Base-by-base conservation (phyloP, 176 grass and related monocot genomes). In the Cenchrus americanus region DNA sequence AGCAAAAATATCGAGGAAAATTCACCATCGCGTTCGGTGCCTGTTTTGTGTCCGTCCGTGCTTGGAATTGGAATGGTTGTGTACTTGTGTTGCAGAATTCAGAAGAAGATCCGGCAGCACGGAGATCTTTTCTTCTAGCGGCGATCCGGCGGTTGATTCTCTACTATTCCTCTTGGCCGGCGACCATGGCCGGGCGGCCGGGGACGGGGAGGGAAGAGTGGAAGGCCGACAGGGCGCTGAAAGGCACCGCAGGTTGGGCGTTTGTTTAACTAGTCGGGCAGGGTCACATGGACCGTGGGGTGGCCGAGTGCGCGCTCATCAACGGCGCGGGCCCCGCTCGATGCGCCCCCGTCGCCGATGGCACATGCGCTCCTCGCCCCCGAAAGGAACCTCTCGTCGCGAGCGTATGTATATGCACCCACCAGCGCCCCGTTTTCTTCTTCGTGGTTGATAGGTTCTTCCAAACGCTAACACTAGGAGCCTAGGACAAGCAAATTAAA, bases 231-330 rank as follows among this genome's bases (percentile, higher is more conserved):
- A 80, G 59, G 76, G 82, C 82, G 87, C 82, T 84, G 87, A 80
- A 89, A 85, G 87, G 82, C 69, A 75, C 82, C 21, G 82, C 76
- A 60, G 52, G 14, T 71, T 71, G 32, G 72, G 27, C 7, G 69
- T 47, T 84, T 80, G 82, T 84, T 75, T 88, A 88, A 88, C 24
- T 82, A 77, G 55, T 58, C 27, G 4, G 62, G 62, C 42, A 59
- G 22, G 87, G 82, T 85, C 87, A 80, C 87, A 85, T 76, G 87
- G 82, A 62, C 63, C 62, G 53, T 30, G 78, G 48, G 2, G 62
- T 64, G 44, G 46, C 24, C 24, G 69, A 79, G 62, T 76, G 30
- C 77, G 82, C 84, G 80, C 80, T 77, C 81, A 71, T 82, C 64
- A 54, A 63, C 65, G 22, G 41, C 54, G 53, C 49, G 69, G 69